These are phyloP conservation scores for Penicillium corylophilum DNA, from an alignment of 2,329 filamentous ascomycete species.

Conservation along the genomic window DNA sequence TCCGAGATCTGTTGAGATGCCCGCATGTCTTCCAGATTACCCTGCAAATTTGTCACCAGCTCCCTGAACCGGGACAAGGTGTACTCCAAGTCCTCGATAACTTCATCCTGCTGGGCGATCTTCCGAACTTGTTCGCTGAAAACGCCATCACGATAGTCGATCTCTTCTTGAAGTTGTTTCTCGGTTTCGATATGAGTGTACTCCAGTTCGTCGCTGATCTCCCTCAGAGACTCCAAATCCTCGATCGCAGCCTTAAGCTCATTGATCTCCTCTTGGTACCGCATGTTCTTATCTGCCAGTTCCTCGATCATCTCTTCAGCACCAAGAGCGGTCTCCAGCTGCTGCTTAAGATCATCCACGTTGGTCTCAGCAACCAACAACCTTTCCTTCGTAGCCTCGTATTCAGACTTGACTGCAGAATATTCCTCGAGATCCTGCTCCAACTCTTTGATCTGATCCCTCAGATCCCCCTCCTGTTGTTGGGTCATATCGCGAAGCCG, in stretches of 20 bases:
- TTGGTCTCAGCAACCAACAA: slow-evolving; percentile 69
- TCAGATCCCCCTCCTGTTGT: slow-evolving; percentile 77
- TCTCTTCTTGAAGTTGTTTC: slow-evolving; percentile 89
- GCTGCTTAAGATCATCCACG: slow-evolving; percentile 82
- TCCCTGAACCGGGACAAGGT: slow-evolving; percentile 86
- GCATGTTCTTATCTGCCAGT: slow-evolving; percentile 82
- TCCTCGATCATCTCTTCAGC: slow-evolving; percentile 95
- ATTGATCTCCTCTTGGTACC: slow-evolving; percentile 76
- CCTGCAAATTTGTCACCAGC: slow-evolving; percentile 80
- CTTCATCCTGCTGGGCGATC: slow-evolving; percentile 72
- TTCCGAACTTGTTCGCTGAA: slow-evolving; percentile 78
- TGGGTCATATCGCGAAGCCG: slow-evolving; percentile 82
- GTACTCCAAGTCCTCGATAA: slow-evolving; percentile 84
- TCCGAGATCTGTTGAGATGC: slow-evolving; percentile 91
- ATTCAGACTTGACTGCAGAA: slow-evolving; percentile 65
- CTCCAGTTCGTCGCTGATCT: slow-evolving; percentile 92
- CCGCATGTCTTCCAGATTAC: slow-evolving; percentile 85
- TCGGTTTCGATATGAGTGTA: slow-evolving; percentile 89
- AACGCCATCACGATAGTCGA: slow-evolving; percentile 82
- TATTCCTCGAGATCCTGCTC: slow-evolving; percentile 72
- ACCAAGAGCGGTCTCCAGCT: slow-evolving; percentile 82
- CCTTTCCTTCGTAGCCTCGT: slow-evolving; percentile 69
- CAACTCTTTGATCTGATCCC: slow-evolving; percentile 70
- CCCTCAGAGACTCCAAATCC: slow-evolving; percentile 83
- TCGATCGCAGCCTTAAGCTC: slow-evolving; percentile 79